A percentile compares a stretch with the other conserved stretches of the same genome.
Evolutionary conservation across 1,284 basidiomycete species (phyloP).

Genomic region (Fomitiporia mediterranea): DNA sequence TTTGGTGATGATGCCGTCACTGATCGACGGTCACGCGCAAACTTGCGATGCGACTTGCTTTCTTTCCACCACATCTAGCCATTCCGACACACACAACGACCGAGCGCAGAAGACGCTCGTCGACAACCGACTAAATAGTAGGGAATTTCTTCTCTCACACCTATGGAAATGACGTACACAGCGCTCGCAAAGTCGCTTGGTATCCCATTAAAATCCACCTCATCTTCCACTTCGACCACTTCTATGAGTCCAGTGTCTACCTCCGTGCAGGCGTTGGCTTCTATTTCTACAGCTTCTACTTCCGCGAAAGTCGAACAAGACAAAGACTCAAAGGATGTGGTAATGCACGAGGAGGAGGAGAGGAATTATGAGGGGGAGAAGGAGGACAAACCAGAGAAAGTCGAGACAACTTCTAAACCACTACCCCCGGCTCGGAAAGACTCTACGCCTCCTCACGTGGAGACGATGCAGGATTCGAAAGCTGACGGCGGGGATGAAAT

Average conservation of each 20-base stretch:
- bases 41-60: neutral
- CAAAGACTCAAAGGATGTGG: neutral
- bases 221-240: conserved; percentile 8
- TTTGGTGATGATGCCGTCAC: neutral
- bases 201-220: conserved; percentile 9
- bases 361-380: neutral
- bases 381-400: neutral
- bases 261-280: neutral
- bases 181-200: conserved; percentile 19
- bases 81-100: neutral
- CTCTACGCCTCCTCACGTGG: no score
- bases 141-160: neutral
- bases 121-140: neutral
- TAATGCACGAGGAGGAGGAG: neutral
- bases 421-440: neutral
- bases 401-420: neutral
- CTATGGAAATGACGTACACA: conserved; percentile 16
- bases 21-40: neutral
- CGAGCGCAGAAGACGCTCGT: neutral
- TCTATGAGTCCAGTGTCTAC: neutral
- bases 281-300: neutral
- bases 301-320: neutral
- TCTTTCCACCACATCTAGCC: neutral
- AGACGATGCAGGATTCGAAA: no score
- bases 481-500: neutral